phyloP scores from a whole-genome alignment of 257 asterid species.

The Craterostigma plantagineum region DNA sequence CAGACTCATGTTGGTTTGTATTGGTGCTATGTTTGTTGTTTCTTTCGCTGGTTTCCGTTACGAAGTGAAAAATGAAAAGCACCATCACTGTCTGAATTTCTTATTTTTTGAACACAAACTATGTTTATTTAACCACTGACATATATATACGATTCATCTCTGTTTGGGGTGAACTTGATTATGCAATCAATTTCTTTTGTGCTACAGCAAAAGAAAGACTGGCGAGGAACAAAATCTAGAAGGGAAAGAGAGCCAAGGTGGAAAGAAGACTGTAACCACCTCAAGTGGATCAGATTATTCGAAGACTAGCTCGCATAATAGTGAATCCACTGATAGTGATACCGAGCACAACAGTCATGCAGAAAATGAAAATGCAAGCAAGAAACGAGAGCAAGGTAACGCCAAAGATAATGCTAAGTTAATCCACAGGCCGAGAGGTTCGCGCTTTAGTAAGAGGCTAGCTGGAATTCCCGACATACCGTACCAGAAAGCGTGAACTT shows the following conservation, averaged over 20 bases:
- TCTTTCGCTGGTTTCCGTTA: conserved; percentile 1
- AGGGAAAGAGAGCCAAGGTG: conserved; percentile 12
- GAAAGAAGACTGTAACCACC: conserved; percentile 10
- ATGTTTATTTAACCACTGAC: not conserved
- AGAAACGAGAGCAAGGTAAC: conserved; percentile 19
- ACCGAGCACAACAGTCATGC: conserved; percentile 9
- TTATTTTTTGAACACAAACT: not conserved
- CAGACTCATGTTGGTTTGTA: not conserved
- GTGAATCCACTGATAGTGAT: conserved; percentile 22
- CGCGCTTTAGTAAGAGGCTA: conserved; percentile 22
- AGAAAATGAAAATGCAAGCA: conserved; percentile 13
- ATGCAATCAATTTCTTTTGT: conserved; percentile 3
- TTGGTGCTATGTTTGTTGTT: not conserved
- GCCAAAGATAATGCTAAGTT: conserved; percentile 13
- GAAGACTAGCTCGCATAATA: conserved; percentile 14
- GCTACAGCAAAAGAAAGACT: conserved; percentile 36
- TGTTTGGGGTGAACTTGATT: conserved; percentile 1
- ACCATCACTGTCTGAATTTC: not conserved
- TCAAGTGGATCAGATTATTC: conserved; percentile 15
- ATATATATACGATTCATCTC: not conserved
- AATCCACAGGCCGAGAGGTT: conserved; percentile 15
- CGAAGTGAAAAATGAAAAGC: not conserved
- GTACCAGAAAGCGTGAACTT: conserved; percentile 22
- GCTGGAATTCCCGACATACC: conserved; percentile 28
- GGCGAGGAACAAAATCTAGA: conserved; percentile 13